phyloP scores from a whole-genome alignment of 495 filamentous ascomycete genomes.

The Ramalina intermedia region DNA sequence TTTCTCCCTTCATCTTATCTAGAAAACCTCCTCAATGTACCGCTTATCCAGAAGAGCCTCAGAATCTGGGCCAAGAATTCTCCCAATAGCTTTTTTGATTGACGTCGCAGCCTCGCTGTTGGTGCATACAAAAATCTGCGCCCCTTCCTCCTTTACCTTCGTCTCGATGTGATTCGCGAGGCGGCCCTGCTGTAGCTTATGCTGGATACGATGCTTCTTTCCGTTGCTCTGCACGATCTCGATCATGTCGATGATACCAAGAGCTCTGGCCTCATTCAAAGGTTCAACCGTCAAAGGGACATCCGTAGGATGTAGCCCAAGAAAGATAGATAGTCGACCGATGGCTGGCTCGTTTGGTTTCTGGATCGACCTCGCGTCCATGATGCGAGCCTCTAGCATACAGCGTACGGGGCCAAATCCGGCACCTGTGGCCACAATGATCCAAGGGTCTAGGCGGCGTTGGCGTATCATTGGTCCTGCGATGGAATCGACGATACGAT shows the following conservation, averaged over 20 bases:
- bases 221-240: slow-evolving; percentile 10
- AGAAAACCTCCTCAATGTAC: slow-evolving; percentile 15
- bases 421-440: slow-evolving; percentile 18
- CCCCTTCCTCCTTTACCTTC: slow-evolving; percentile 3
- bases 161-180: not conserved
- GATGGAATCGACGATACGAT: slow-evolving; percentile 8
- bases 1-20: not conserved
- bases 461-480: not conserved
- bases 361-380: not conserved
- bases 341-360: not conserved
- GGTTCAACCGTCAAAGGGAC: not conserved
- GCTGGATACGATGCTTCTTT: slow-evolving; percentile 7
- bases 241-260: slow-evolving; percentile 3
- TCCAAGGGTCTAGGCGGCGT: slow-evolving; percentile 1
- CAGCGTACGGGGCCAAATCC: slow-evolving; percentile 18
- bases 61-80: slow-evolving; percentile 11
- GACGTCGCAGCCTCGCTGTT: slow-evolving; percentile 1
- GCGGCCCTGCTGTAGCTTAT: not conserved
- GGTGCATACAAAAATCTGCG: slow-evolving; percentile 9
- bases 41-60: slow-evolving; percentile 6
- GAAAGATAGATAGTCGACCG: not conserved
- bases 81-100: not conserved
- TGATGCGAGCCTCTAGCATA: slow-evolving; percentile 13
- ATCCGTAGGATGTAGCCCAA: slow-evolving; percentile 4
- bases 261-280: not conserved